phyloP scores from a whole-genome alignment of 371 early-diverging fungal genomes.

The Chytridium lagenaria region DNA sequence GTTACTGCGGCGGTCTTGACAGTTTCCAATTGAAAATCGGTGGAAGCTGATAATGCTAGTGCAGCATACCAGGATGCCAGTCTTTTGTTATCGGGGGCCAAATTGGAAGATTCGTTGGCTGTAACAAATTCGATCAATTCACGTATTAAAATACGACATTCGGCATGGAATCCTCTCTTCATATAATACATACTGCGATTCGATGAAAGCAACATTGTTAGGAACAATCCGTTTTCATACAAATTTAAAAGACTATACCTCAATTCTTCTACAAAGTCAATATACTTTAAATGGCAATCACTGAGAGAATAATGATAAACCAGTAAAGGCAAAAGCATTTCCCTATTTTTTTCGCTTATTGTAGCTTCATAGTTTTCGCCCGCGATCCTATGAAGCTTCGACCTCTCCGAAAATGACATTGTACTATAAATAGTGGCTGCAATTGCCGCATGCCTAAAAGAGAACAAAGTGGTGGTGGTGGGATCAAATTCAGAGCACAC shows the following conservation, averaged over 20 bases:
- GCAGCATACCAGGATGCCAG: background rate
- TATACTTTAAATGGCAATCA: background rate
- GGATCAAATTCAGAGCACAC: background rate
- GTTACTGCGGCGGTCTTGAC: background rate
- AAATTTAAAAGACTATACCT: background rate
- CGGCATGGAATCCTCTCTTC: background rate
- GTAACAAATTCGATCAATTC: background rate
- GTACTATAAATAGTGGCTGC: background rate
- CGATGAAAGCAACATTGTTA: background rate
- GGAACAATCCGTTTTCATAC: no score
- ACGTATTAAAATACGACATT: background rate
- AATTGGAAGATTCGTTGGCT: background rate
- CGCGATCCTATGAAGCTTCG: background rate
- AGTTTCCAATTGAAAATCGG: background rate
- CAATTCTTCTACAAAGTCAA: background rate
- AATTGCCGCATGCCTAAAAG: slow-evolving; percentile 1
- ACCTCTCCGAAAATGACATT: background rate
- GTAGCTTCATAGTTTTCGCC: background rate
- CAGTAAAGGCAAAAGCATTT: background rate
- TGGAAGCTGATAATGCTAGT: background rate
- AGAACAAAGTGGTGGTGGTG: background rate
- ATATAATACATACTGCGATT: background rate
- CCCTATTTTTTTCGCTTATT: background rate
- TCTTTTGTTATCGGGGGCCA: background rate
- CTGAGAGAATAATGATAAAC: background rate